A percentile compares a stretch with the other conserved stretches of the same genome.
Evolutionary conservation across 2,329 filamentous ascomycete genomes (phyloP).

Genomic region (Neospermospora avenae): DNA sequence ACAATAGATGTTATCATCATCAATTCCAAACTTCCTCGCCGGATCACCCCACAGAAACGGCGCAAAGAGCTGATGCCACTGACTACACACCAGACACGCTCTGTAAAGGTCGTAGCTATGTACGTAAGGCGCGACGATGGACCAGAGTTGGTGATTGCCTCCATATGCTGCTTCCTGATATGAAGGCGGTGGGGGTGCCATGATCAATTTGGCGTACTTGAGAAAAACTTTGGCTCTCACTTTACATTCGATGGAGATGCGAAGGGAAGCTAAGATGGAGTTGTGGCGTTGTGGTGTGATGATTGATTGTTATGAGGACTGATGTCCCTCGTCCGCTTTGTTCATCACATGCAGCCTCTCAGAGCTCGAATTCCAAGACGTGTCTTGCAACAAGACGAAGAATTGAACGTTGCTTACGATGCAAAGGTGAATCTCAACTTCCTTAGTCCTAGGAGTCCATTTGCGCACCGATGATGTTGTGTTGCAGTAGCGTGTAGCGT

Average conservation of each 20-base stretch:
- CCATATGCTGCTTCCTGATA: constrained; percentile 21
- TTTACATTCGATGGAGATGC: neutral
- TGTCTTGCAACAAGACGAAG: neutral
- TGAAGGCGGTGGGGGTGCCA: constrained; percentile 21
- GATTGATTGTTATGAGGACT: neutral
- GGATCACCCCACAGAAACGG: constrained; percentile 25
- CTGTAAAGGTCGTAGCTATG: constrained; percentile 20
- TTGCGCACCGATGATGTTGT: too few species aligned
- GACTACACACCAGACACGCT: constrained; percentile 19
- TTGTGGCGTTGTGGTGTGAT: neutral
- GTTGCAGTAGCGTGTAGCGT: too few species aligned
- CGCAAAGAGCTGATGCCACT: constrained; percentile 22
- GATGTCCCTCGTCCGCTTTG: neutral
- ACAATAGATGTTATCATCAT: constrained; percentile 24
- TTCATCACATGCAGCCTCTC: constrained; percentile 4
- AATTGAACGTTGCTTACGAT: neutral
- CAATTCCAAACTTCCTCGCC: constrained; percentile 19
- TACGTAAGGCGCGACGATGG: constrained; percentile 23
- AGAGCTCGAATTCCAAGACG: neutral
- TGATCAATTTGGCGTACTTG: constrained; percentile 1
- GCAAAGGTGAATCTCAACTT: too few species aligned
- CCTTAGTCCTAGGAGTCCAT: too few species aligned
- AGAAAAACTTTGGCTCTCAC: neutral
- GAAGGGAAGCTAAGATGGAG: neutral
- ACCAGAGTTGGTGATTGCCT: constrained; percentile 17